A percentile compares a stretch with the other conserved stretches of the same genome.
phyloP scores from a whole-genome alignment of 495 filamentous ascomycete species.

The Pyrenopolyporus hunteri region DNA sequence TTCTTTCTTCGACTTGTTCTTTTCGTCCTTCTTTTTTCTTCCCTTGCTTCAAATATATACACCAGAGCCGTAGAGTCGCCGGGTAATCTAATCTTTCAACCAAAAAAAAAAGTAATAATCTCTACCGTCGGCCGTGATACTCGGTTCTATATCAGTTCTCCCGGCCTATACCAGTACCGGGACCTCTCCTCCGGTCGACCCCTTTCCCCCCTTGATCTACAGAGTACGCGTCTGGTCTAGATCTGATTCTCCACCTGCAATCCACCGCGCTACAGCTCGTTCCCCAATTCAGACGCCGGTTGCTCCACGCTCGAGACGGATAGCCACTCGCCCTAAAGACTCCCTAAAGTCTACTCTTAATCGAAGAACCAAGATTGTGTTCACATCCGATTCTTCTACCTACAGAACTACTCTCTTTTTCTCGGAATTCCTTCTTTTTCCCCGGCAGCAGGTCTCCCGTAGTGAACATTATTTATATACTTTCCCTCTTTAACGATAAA shows the following conservation, averaged over 20 bases:
- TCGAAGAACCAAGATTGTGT: neutral
- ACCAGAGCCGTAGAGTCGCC: conserved; percentile 3
- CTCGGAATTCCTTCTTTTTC: conserved; percentile 2
- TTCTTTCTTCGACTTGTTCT: conserved; percentile 11
- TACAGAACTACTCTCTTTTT: neutral
- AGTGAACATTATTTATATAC: neutral
- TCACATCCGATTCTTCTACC: conserved; percentile 7
- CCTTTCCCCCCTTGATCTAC: conserved; percentile 34
- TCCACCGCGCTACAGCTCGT: conserved; percentile 23
- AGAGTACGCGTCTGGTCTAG: conserved; percentile 29
- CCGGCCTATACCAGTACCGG: conserved; percentile 1
- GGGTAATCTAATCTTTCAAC: neutral
- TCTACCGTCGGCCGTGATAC: neutral
- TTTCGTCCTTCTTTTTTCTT: neutral
- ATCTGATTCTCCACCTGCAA: conserved; percentile 32
- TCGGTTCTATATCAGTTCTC: neutral
- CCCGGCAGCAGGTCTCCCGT: conserved; percentile 27
- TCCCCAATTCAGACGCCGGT: conserved; percentile 15
- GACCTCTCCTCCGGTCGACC: conserved; percentile 18
- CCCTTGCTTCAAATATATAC: conserved; percentile 10
- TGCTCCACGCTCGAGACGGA: conserved; percentile 26
- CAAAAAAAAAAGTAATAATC: neutral
- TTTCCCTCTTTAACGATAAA: conserved; percentile 4
- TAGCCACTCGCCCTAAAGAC: conserved; percentile 1
- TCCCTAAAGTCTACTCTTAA: neutral